Percentiles rank a stretch among this genome's conserved stretches.
Conservation (phyloP, 352 stramenopile species). For the Phytophthora gonapodyides region DNA sequence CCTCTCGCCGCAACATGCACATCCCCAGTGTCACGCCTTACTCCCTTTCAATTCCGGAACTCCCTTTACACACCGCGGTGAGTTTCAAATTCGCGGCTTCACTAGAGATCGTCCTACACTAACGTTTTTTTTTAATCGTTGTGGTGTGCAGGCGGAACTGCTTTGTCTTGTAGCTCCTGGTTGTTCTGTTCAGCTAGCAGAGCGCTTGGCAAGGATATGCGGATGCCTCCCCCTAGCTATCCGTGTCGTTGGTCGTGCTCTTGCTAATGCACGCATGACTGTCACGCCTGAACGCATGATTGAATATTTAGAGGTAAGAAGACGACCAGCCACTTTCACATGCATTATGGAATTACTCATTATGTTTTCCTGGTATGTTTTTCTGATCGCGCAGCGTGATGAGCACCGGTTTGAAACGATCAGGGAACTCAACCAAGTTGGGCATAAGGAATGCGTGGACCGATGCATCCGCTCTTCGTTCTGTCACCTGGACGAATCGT, state of each 20-base stretch:
- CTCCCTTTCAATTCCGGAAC: slow-evolving; percentile 73
- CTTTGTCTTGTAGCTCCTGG: slow-evolving; percentile 66
- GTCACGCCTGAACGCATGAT: slow-evolving; percentile 83
- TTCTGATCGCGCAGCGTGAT: slow-evolving; percentile 42
- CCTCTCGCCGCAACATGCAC: slow-evolving; percentile 70
- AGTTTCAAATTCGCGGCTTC: not conserved
- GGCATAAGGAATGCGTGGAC: slow-evolving; percentile 79
- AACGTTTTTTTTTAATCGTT: slow-evolving; percentile 2
- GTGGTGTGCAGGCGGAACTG: slow-evolving; percentile 55
- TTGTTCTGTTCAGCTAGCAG: slow-evolving; percentile 63
- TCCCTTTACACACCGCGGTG: slow-evolving; percentile 75
- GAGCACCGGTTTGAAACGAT: slow-evolving; percentile 77
- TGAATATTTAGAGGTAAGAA: slow-evolving; percentile 68
- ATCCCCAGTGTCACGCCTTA: slow-evolving; percentile 82
- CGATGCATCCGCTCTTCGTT: slow-evolving; percentile 85
- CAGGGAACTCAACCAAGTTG: slow-evolving; percentile 72
- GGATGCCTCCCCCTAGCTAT: slow-evolving; percentile 84
- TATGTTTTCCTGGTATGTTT: not conserved
- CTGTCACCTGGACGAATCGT: slow-evolving; percentile 68
- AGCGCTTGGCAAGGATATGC: slow-evolving; percentile 72
- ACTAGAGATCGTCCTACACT: too few species aligned
- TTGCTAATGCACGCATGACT: slow-evolving; percentile 76
- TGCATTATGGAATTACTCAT: slow-evolving; percentile 1
- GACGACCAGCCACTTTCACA: not conserved
- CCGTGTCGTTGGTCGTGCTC: slow-evolving; percentile 71